A percentile compares a stretch with the other conserved stretches of the same genome.
Conservation (phyloP, 2,329 filamentous ascomycete species). For the Phaeosphaeriaceae sp. region DNA sequence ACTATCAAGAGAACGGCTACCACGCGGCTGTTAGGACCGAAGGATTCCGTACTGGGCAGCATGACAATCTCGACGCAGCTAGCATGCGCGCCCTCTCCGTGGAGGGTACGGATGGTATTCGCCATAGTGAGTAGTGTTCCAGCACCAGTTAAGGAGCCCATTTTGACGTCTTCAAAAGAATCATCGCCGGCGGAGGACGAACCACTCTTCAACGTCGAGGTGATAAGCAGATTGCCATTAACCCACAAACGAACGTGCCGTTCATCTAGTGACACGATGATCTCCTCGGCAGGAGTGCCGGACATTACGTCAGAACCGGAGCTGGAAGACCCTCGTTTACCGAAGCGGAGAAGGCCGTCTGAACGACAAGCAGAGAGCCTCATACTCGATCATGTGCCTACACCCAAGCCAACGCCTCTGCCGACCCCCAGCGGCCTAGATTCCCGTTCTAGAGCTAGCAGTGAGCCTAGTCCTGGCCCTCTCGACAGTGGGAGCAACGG, state of each 20-base stretch:
- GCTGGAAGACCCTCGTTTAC: not conserved
- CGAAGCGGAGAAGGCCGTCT: not conserved
- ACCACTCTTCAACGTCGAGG: constrained; percentile 6
- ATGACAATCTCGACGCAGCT: not conserved
- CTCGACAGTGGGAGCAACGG: not conserved
- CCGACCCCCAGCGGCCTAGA: not conserved
- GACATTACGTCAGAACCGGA: too few relatives aligned
- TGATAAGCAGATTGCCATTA: constrained; percentile 7
- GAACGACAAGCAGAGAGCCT: not conserved
- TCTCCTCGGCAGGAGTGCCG: too few relatives aligned
- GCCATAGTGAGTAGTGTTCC: too few relatives aligned
- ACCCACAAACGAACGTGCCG: constrained; percentile 9
- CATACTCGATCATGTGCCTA: not conserved
- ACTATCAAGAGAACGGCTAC: not conserved
- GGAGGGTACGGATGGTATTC: not conserved
- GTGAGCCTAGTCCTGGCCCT: not conserved
- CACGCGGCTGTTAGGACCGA: not conserved
- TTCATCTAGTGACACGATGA: constrained; percentile 13
- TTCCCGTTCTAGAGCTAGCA: not conserved
- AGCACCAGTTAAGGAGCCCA: constrained; percentile 2
- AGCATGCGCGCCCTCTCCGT: not conserved
- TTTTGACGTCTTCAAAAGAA: constrained; percentile 1
- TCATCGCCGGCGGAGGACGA: constrained; percentile 4
- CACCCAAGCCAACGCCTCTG: too few relatives aligned
- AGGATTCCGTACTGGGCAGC: not conserved